Conservation (phyloP, 805 yeast genomes). For the Danielozyma ontarioensis region DNA sequence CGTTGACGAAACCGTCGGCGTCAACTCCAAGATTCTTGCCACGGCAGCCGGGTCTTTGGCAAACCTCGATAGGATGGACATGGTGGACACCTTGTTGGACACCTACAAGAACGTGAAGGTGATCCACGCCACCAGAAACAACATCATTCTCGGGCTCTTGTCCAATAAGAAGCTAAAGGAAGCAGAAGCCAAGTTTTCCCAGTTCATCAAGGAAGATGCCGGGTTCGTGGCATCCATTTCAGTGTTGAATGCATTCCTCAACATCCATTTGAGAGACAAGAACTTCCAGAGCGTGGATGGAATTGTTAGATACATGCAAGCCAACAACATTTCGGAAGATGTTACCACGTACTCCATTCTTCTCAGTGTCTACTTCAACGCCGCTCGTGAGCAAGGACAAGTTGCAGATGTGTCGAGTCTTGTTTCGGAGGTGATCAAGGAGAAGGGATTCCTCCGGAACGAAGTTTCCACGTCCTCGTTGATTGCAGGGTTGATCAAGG, state of each 20-base stretch:
- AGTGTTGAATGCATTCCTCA: constrained; percentile 50
- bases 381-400: constrained; percentile 37
- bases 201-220: constrained; percentile 27
- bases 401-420: constrained; percentile 36
- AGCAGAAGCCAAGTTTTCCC: constrained; percentile 40
- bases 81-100: constrained; percentile 38
- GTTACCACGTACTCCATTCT: constrained; percentile 59
- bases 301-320: constrained; percentile 40
- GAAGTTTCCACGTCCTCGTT: constrained; percentile 46
- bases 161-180: constrained; percentile 33
- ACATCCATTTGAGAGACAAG: constrained; percentile 32
- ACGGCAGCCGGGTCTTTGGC: constrained; percentile 31
- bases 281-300: constrained; percentile 47
- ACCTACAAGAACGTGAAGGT: constrained; percentile 26
- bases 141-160: constrained; percentile 41
- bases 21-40: constrained; percentile 23
- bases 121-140: constrained; percentile 37
- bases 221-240: constrained; percentile 39
- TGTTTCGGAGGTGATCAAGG: constrained; percentile 35
- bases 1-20: constrained; percentile 15
- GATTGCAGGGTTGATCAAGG: constrained; percentile 47
- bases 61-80: constrained; percentile 32
- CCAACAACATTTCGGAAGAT: constrained; percentile 45
- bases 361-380: constrained; percentile 49
- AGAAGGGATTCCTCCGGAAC: constrained; percentile 30